Base-by-base conservation (phyloP, 2,329 filamentous ascomycete species). In the Fusarium pilosicola region DNA sequence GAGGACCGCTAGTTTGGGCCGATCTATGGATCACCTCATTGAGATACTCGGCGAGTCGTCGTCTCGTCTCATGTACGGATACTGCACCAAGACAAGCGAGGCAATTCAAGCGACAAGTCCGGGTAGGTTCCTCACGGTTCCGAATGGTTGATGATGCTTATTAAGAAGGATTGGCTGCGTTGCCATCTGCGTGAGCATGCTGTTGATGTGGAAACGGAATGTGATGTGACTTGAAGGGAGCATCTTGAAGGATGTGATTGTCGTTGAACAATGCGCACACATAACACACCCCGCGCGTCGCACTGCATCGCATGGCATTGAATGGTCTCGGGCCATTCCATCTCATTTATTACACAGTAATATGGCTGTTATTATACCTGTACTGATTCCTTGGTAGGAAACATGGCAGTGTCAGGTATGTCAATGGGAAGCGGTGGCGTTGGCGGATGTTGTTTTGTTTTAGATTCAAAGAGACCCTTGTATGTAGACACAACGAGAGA, bases 181-280 rank as follows among this genome's bases (percentile, higher is more conserved):
- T 63, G 69, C 36, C 49, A 26, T 49, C 30, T 62, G n/a, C 38
- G 28, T 18, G 42, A 55, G 68, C 41, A 22, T 65, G 48, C 70
- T 73, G 60, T 73, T 74, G 62, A 71, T 71, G 68, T 54, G 68
- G 68, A 71, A 71, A 71, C 69, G 69, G 69, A 71, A 71, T 71
- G 68, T 71, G 57, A 68, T 58, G 32, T 44, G 38, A 57, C n/a
- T 56, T 39, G 44, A 62, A 71, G 68, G 67, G 66, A 66, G 67
- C 38, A 39, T 42, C 56, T 28, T 54, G 30, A 67, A 34, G 32
- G 36, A 38, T 42, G 71, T 55, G 51, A 58, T 48, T 46, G 60
- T 48, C 26, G 60, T 52, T 42, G 28, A 56, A 58, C 41, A 62
- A 71, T 68, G 51, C 38, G 34, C 52, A 51, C 38, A 44, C 49